These are phyloP conservation scores for Talaromyces liani DNA, from an alignment of 495 filamentous ascomycete genomes.

Conservation along the genomic window DNA sequence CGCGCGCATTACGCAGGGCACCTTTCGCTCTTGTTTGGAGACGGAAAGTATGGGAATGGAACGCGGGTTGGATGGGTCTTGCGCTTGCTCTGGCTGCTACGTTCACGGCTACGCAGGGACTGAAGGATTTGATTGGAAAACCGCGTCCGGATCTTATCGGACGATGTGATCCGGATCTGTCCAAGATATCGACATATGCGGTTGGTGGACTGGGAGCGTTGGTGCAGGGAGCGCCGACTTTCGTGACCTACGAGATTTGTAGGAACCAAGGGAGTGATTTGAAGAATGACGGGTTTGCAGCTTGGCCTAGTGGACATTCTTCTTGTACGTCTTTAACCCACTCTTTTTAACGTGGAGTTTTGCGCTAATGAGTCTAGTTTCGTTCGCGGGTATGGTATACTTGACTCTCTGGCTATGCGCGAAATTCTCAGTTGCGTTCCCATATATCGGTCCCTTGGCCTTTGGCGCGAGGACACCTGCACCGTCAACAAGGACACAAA, in stretches of 20 bases:
- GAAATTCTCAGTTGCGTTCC: slow-evolving; percentile 56
- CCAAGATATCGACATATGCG: slow-evolving; percentile 27
- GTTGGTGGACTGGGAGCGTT: slow-evolving; percentile 44
- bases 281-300: slow-evolving; percentile 53
- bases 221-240: slow-evolving; percentile 32
- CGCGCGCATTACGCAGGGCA: slow-evolving; percentile 11
- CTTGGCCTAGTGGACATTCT: slow-evolving; percentile 64
- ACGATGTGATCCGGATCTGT: slow-evolving; percentile 51
- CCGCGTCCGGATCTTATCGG: slow-evolving; percentile 57
- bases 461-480: slow-evolving; percentile 15
- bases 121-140: slow-evolving; percentile 58
- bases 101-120: slow-evolving; percentile 52
- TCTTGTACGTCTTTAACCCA: slow-evolving; percentile 41
- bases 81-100: slow-evolving; percentile 45
- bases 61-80: slow-evolving; percentile 58
- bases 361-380: slow-evolving; percentile 29
- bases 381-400: slow-evolving; percentile 58
- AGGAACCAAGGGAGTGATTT: slow-evolving; percentile 27
- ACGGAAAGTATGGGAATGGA: slow-evolving; percentile 56
- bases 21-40: slow-evolving; percentile 29
- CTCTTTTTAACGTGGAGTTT: background rate
- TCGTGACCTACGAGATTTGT: slow-evolving; percentile 51
- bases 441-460: slow-evolving; percentile 45
- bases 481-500: slow-evolving; percentile 1
- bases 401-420: slow-evolving; percentile 55